Conservation (phyloP, 768 basidiomycete genomes). For the Macrolepiota dolichaula region DNA sequence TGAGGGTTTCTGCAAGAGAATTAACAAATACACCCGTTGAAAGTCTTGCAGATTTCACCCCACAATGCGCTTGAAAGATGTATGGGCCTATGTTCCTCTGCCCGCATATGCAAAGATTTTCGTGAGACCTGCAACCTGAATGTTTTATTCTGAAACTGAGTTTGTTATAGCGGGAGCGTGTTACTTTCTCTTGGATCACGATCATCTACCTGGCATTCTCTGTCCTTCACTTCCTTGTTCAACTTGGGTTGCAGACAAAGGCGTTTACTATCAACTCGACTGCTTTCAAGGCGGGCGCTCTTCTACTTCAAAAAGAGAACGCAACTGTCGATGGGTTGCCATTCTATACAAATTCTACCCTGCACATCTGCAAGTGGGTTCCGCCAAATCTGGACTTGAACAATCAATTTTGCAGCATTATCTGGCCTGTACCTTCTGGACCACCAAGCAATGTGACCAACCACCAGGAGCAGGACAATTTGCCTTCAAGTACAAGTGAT, state of each 20-base stretch:
- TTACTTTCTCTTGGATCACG: slow-evolving; percentile 67
- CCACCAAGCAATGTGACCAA: background rate
- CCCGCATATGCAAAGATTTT: slow-evolving; percentile 32
- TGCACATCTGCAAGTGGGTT: slow-evolving; percentile 57
- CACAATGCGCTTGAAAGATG: slow-evolving; percentile 21
- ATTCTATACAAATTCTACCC: slow-evolving; percentile 40
- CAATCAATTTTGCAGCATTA: slow-evolving; percentile 40
- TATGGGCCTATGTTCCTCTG: slow-evolving; percentile 32
- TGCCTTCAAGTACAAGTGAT: background rate
- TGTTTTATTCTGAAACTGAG: slow-evolving; percentile 11
- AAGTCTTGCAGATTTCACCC: background rate
- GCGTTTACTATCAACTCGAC: slow-evolving; percentile 63
- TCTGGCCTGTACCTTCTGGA: slow-evolving; percentile 39
- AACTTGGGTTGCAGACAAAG: slow-evolving; percentile 64
- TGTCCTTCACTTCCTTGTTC: slow-evolving; percentile 59
- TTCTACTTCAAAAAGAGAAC: slow-evolving; percentile 48
- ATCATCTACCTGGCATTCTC: slow-evolving; percentile 67
- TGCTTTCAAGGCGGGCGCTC: slow-evolving; percentile 50
- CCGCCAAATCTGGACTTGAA: slow-evolving; percentile 38
- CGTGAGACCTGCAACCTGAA: slow-evolving; percentile 28
- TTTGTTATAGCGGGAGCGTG: slow-evolving; percentile 55
- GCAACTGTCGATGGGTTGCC: slow-evolving; percentile 48
- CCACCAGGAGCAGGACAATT: background rate
- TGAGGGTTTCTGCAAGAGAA: background rate
- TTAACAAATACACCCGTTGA: background rate